phyloP scores from a whole-genome alignment of 345 rosid species.

The Citropsis articulata region DNA sequence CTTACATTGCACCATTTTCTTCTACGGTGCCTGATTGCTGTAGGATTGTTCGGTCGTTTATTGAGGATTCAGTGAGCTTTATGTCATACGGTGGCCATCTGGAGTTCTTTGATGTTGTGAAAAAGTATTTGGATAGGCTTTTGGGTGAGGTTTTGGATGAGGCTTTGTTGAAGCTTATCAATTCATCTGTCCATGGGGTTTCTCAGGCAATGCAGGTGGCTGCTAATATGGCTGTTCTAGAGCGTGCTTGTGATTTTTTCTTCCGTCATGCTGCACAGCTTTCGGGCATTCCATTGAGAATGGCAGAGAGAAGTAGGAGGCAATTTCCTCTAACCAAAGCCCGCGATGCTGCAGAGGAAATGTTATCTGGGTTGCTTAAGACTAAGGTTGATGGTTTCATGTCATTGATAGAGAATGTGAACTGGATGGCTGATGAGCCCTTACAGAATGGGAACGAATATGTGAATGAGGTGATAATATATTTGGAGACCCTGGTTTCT shows the following conservation, averaged over 20 bases:
- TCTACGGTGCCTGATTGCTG: constrained; percentile 95
- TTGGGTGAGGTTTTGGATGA: constrained; percentile 82
- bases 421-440: constrained; percentile 90
- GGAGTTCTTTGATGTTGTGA: constrained; percentile 86
- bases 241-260: constrained; percentile 97
- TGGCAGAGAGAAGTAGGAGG: constrained; percentile 95
- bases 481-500: constrained; percentile 87
- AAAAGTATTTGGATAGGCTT: constrained; percentile 90
- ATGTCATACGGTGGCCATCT: constrained; percentile 97
- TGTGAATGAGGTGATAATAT: constrained; percentile 89
- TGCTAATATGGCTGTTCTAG: constrained; percentile 93
- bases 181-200: constrained; percentile 76
- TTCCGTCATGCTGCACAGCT: constrained; percentile 96
- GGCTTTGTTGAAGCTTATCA: constrained; percentile 76
- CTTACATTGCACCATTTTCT: constrained; percentile 90
- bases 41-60: constrained; percentile 86
- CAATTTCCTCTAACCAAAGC: constrained; percentile 84
- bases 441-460: constrained; percentile 83
- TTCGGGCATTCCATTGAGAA: constrained; percentile 83
- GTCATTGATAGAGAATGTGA: constrained; percentile 87
- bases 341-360: constrained; percentile 88
- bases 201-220: constrained; percentile 98
- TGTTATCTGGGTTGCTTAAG: constrained; percentile 87
- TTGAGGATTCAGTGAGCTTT: constrained; percentile 94
- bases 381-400: constrained; percentile 88